Conservation (phyloP, 163 green algal species). For the Botryococcus braunii region DNA sequence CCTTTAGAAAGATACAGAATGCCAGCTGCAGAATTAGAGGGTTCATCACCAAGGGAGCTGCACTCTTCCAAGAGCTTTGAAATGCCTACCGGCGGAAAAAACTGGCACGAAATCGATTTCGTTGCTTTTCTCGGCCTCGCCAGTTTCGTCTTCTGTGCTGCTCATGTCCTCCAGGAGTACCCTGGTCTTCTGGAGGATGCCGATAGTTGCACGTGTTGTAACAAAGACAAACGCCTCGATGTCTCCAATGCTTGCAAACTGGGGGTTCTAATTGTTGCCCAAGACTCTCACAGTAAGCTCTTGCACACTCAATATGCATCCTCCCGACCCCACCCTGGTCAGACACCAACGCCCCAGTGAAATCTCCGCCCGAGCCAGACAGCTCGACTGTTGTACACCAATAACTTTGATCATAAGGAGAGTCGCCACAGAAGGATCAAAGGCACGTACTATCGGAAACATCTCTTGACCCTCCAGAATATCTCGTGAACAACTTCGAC, state of each 20-base stretch:
- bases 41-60: background rate
- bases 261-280: background rate
- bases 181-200: slow-evolving; percentile 18
- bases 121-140: slow-evolving; percentile 13
- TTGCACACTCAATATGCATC: slow-evolving; percentile 5
- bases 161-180: background rate
- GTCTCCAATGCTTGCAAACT: slow-evolving; percentile 37
- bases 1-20: background rate
- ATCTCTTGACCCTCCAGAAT: too few relatives aligned
- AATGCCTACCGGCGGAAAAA: slow-evolving; percentile 22
- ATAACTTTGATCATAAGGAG: too few relatives aligned
- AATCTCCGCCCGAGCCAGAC: too few relatives aligned
- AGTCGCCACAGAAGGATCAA: too few relatives aligned
- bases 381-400: too few relatives aligned
- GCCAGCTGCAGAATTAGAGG: background rate
- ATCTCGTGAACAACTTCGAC: too few relatives aligned
- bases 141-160: background rate
- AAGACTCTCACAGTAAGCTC: background rate
- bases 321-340: background rate
- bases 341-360: too few relatives aligned
- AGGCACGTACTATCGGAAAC: too few relatives aligned
- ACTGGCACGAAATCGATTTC: slow-evolving; percentile 25
- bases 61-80: background rate
- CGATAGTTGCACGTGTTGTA: slow-evolving; percentile 23
- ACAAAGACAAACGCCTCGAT: slow-evolving; percentile 23